Base-by-base conservation (phyloP, 495 filamentous ascomycete genomes). In the Friedmanniomyces endolithicus region DNA sequence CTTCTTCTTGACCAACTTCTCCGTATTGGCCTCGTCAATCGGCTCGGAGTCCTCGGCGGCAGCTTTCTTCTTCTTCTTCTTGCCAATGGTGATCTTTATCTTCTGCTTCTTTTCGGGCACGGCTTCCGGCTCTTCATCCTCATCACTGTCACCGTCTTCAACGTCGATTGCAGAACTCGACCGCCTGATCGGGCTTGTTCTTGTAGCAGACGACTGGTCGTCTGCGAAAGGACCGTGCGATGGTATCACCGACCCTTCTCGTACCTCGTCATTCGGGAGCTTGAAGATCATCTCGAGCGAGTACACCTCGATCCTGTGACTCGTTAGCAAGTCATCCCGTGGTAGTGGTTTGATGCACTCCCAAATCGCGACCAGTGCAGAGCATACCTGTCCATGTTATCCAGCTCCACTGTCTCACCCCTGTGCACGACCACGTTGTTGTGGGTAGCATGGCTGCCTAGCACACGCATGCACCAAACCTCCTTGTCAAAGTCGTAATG, bases 361-460 rank as follows among this genome's bases (percentile, higher is more conserved):
- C 27, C 27, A 31, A 9, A 31, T 3, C 27, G 4, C 27, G 9
- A 31, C 9, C 9, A 31, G 27, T 31, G 9, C 4, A 31, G 27
- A 14, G 12, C 37, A 6, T n/a, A 41, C 37, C 37, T 16, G 62
- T 83, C 82, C 39, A 85, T 84, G 61, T 85, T 85, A 48, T 80
- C 75, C 48, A 95, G 69, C 9, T 80, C 76, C 20, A 85, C 76
- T 17, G 79, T 71, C 34, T 80, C 74, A 37, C 82, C 80, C 16
- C 75, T 72, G 1, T 73, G 72, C 61, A 83, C 75, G 67, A 80
- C 84, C 49, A 81, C 76, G 33, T 85, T 85, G 48, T 95, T 84
- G 46, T 87, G 79, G 57, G 90, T 94, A 31, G 86, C 83, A 29
- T 88, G 88, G 60, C 82, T 79, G 49, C 90, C 88, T 62, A 90